Base-by-base conservation (phyloP, 176 grass and related monocot species). In the Alloteropsis semialata region DNA sequence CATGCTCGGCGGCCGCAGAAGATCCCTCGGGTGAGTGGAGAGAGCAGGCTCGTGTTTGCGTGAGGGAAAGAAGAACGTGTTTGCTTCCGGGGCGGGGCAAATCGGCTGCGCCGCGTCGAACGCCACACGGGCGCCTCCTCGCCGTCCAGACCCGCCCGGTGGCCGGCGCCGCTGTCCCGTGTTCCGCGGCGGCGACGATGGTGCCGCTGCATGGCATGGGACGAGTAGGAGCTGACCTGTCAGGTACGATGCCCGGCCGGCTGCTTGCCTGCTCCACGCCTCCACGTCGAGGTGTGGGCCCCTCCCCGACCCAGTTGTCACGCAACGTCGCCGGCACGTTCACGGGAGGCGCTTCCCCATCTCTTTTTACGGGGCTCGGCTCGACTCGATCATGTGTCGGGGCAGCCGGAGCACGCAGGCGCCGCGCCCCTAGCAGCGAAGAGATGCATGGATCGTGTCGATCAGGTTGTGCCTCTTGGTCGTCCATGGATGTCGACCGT, bases 41-140 rank as follows among this genome's bases (percentile, higher is more conserved):
- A 79, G 24, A 16, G 48, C 56, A 32, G 33, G 74, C 57, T 24
- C 54, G 64, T 36, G 84, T 38, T 93, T 91, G 91, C 91, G 91
- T 93, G 88, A 28, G 88, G 88, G 84, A 34, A 90, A 90, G 55
- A 88, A 54, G 69, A 73, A 88, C 79, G 34, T 80, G 82, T 79
- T 79, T 88, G 81, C 75, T 63, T 85, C 72, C 59, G 56, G 46
- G 2, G 19, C 10, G 24, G 78, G 50, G 64, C 84, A n/a, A n/a
- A 93, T 93, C 88, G 37, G 30, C 85, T 88, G 80, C 85, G 66
- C 72, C 82, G 82, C 37, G 10, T 16, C 28, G 6, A 14, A 49
- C 16, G 77, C 19, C 14, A 10, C 2, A 1, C 8, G 27, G 19
- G 12, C 45, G 14, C 48, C 48, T 18, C 17, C 39, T 6, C 66